Base-by-base conservation (phyloP, 176 grass and related monocot species). In the Luzula sylvatica region DNA sequence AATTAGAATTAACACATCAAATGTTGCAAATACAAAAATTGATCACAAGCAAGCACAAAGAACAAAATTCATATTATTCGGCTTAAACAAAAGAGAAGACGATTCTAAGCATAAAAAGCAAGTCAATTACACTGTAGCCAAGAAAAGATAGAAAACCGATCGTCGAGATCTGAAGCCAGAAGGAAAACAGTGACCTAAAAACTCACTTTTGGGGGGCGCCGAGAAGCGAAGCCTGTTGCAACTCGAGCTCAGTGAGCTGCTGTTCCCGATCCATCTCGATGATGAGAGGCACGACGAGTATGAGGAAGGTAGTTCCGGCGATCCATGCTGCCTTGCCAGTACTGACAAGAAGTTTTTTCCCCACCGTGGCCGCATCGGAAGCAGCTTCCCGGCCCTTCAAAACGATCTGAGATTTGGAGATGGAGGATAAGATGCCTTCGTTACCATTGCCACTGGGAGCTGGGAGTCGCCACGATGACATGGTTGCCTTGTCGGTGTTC, bases 311-410 rank as follows among this genome's bases (percentile, higher is more conserved):
- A 2, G 88, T 95, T 2, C 79, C 83, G 0, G 73, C 83, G 61
- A 95, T 95, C 89, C 83, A 95, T 2, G 83, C 83, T 14, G 83
- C 83, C 70, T 88, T 84, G 2, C 83, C 83, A 30, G 77, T 95
- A 70, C 83, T 95, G 25, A 71, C 67, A 20, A 85, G 66, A 29
- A 95, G 76, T 76, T 95, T 95, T 70, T 66, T 78, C 0, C 43
- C 70, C 47, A 52, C 40, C 11, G 70, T 26, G 21, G 66, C 76
- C 0, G 76, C 83, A 14, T 78, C 74, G 1, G 19, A 48, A 18
- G 74, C 66, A 11, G 57, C 74, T 14, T 72, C 59, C 16, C 63
- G 72, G 6, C 83, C 83, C 23, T 69, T 63, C 29, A 53, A 59
- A 39, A 72, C 76, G 61, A 78, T 54, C 5, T 43, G 15, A 11